Evolutionary conservation across 768 basidiomycete species (phyloP), one percentile per base, ranked within the genome.

Genomic region (Trametes villosa): DNA sequence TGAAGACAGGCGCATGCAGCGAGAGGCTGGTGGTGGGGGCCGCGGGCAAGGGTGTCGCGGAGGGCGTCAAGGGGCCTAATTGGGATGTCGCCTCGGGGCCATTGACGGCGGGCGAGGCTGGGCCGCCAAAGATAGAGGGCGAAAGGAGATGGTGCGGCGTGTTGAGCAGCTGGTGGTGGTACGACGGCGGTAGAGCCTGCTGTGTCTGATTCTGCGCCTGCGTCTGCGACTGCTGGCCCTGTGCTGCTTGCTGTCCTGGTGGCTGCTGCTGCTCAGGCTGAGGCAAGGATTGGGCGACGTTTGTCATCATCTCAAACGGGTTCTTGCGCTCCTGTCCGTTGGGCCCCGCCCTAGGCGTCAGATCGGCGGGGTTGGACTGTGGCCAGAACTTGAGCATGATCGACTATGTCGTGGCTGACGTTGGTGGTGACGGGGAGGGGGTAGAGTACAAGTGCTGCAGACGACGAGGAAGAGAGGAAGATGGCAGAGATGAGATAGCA

Each of bases 1-100:
- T 84, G 78, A 92, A 91, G 71, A 86, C 83, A 73, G 92, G 92
- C 30, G 89, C 88, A 89, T 92, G 87, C 77, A 94, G 81, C 65
- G 92, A 87, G 72, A 93, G 84, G 59, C 78, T 72, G 48, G 83
- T 83, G 70, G 78, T 87, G 77, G 81, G 86, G 66, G 79, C 78
- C 58, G 81, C 77, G 66, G 80, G 62, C 57, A 67, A 58, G 45
- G 57, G 47, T 52, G 63, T 66, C 58, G 66, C 76, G 72, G 70
- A 68, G 65, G 71, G 70, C 65, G 71, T 72, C 61, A 84, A 81
- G 67, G 76, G 70, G 72, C 76, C 79, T 65, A 78, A 72, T 57
- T 65, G 63, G 57, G 77, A 47, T 52, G 60, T 40, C 30, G 66
- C 44, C 46, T 73, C 68, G 83, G 77, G 60, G 81, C 79, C 74